Evolutionary conservation across 1,284 basidiomycete genomes (phyloP).

Genomic region (Cutaneotrichosporon mucoides): DNA sequence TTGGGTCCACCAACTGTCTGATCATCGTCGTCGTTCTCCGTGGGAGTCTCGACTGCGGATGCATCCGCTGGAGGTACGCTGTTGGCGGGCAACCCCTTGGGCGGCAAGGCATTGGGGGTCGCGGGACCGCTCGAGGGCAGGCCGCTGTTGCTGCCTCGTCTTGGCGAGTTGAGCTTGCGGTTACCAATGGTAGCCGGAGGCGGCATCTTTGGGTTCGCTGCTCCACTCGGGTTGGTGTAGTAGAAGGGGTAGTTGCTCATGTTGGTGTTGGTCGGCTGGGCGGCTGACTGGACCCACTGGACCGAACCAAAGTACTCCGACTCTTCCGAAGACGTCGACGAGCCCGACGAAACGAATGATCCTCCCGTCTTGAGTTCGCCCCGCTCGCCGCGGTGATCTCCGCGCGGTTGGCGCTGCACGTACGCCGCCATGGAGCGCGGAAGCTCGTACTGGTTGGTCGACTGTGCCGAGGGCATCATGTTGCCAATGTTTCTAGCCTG

Average conservation of each 20-base stretch:
- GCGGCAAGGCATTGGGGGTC: constrained; percentile 1
- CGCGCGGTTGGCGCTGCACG: constrained; percentile 11
- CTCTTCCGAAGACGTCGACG: constrained; percentile 42
- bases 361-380: constrained; percentile 12
- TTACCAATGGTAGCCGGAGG: constrained; percentile 26
- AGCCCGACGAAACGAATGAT: constrained; percentile 21
- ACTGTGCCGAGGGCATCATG: constrained; percentile 15
- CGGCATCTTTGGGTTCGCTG: constrained; percentile 25
- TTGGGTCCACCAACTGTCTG: constrained; percentile 34
- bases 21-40: constrained; percentile 43
- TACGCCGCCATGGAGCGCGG: constrained; percentile 19
- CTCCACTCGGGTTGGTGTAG: neutral
- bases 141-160: neutral
- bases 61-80: constrained; percentile 6
- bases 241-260: constrained; percentile 7
- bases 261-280: constrained; percentile 4
- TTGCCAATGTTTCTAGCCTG: constrained; percentile 23
- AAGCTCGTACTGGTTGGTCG: constrained; percentile 20
- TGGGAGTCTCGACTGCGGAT: constrained; percentile 17
- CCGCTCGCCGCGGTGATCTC: constrained; percentile 23
- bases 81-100: neutral
- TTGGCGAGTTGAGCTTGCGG: constrained; percentile 18
- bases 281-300: constrained; percentile 36
- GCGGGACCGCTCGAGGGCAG: neutral
- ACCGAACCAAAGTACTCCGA: constrained; percentile 42